Evolutionary conservation across 768 basidiomycete genomes (phyloP), one percentile per base, ranked within the genome.

Genomic region (Podaxis sp.): DNA sequence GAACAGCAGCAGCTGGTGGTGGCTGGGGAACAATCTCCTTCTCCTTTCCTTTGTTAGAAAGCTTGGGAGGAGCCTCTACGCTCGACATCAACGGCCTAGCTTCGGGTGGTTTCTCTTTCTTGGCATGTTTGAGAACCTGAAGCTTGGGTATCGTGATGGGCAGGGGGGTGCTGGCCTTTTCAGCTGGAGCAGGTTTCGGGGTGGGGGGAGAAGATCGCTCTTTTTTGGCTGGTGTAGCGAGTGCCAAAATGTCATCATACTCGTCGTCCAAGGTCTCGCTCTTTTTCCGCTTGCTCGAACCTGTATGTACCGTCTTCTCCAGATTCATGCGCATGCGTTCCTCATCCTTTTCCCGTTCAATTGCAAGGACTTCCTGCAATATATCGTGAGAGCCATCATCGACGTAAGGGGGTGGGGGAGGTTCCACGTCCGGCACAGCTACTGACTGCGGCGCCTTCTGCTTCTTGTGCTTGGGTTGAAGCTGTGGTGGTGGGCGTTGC

Each of bases 321-420:
- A 69, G 69, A 6, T 74, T 67, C 53, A 75, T 76, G 38, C 83
- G 80, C 28, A 79, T 79, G 30, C 82, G 82, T 64, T 81, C 80
- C 68, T 87, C 84, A 58, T 80, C 78, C 72, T 87, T 84, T 73
- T 87, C 85, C 58, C 83, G 79, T 70, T 93, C 91, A 44, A 92
- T 89, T 7, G 91, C 91, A 58, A 92, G 82, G 20, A 93, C 90
- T 71, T 93, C 91, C 71, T 91, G 89, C 2, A 91, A 76, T 44
- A 93, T 79, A 68, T 93, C 91, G 66, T 90, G 86, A 30, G 88
- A 89, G n/a, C 89, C 90, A 73, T 92, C 90, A 66, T 92, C 90
- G 49, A 88, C 82, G 69, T 89, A 89, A 2, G 87, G 82, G 2
- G 87, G 86, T 0, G 88, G 84, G 2, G 85, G 84, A 17, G 81